Conservation (phyloP, 768 basidiomycete genomes). For the Trametes cingulata region DNA sequence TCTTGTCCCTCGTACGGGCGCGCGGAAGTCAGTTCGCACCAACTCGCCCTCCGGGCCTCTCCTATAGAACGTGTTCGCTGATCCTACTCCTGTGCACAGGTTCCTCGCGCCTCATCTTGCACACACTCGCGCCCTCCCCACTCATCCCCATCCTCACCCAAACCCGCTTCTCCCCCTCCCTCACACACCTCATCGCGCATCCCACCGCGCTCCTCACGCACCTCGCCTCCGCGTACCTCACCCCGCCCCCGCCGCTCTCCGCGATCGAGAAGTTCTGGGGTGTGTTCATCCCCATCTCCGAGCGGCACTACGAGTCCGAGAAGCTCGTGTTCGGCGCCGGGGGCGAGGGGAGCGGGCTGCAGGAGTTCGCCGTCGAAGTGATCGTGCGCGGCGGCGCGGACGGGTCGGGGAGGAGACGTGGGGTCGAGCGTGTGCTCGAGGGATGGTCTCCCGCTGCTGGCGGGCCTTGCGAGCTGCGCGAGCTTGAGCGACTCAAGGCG, state of each 20-base stretch:
- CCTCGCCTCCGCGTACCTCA: conserved; percentile 69
- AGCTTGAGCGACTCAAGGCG: conserved; percentile 53
- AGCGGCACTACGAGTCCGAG: conserved; percentile 59
- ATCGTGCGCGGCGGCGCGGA: conserved; percentile 46
- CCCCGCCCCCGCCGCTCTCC: conserved; percentile 62
- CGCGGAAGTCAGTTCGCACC: conserved; percentile 48
- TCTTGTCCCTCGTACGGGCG: conserved; percentile 45
- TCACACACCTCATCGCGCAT: conserved; percentile 67
- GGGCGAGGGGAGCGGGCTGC: conserved; percentile 48
- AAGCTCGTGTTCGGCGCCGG: conserved; percentile 55
- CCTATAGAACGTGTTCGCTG: no score
- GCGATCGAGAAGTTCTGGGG: conserved; percentile 76
- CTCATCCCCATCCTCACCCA: conserved; percentile 58
- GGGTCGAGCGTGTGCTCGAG: conserved; percentile 60
- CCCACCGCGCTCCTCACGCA: conserved; percentile 69
- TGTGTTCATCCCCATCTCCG: conserved; percentile 70
- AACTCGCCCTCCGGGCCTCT: neutral
- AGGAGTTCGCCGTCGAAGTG: conserved; percentile 64
- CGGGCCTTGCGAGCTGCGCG: conserved; percentile 47
- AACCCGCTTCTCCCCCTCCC: conserved; percentile 62
- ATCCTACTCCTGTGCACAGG: conserved; percentile 32
- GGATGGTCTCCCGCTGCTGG: conserved; percentile 50
- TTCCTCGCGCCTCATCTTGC: conserved; percentile 61
- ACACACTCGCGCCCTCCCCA: conserved; percentile 49
- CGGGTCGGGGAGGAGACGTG: conserved; percentile 48